Conservation (phyloP, 2,329 filamentous ascomycete species). For the Cladobotryum mycophilum region DNA sequence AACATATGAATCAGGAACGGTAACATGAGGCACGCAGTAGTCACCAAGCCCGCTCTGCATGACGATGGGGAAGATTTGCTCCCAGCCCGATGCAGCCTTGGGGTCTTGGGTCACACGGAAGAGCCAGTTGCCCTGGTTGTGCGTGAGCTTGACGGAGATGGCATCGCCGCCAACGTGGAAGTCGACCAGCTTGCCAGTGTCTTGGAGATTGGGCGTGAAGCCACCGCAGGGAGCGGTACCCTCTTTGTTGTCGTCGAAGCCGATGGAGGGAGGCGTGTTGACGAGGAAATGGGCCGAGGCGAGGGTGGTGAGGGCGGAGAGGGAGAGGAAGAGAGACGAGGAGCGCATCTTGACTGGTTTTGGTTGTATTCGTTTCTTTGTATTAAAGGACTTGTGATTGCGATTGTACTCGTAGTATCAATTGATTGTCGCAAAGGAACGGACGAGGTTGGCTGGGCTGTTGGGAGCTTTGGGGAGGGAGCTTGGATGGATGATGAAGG, state of each 20-base stretch:
- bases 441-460: background rate
- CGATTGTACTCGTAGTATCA: background rate
- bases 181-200: slow-evolving; percentile 39
- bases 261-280: slow-evolving; percentile 41
- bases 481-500: background rate
- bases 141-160: slow-evolving; percentile 41
- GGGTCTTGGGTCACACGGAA: slow-evolving; percentile 51
- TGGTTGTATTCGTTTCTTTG: slow-evolving; percentile 3
- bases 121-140: slow-evolving; percentile 49
- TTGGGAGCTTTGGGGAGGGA: background rate
- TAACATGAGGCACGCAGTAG: slow-evolving; percentile 47
- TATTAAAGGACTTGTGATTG: background rate
- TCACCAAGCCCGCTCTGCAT: slow-evolving; percentile 48
- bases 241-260: slow-evolving; percentile 40
- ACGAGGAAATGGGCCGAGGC: slow-evolving; percentile 50
- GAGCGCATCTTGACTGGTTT: slow-evolving; percentile 29
- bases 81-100: slow-evolving; percentile 44
- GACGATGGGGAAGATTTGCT: slow-evolving; percentile 47
- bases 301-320: slow-evolving; percentile 33
- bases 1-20: slow-evolving; percentile 42
- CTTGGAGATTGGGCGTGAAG: slow-evolving; percentile 36
- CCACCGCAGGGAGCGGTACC: slow-evolving; percentile 48
- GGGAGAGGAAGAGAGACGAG: slow-evolving; percentile 26
- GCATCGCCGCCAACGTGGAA: slow-evolving; percentile 54
- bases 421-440: background rate